These are phyloP conservation scores for Grosmannia penicillata DNA, from an alignment of 2,329 filamentous ascomycete genomes.

Conservation along the genomic window DNA sequence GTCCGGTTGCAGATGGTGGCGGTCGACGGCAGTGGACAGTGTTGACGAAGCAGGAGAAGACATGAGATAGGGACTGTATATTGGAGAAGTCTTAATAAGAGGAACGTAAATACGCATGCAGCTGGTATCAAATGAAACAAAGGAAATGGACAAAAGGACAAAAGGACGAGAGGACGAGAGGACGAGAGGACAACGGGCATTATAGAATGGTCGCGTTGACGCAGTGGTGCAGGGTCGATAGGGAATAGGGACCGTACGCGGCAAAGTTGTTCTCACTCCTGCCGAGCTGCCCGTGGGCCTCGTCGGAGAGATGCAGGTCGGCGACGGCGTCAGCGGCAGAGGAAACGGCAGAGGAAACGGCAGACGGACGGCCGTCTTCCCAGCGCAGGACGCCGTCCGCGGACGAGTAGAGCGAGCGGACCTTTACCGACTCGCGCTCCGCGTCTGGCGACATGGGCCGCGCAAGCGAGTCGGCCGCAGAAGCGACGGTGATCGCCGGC, in stretches of 20 bases:
- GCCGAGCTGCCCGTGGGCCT: neutral
- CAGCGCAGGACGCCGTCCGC: slow-evolving; percentile 29
- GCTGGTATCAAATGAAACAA: neutral
- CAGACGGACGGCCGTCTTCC: slow-evolving; percentile 26
- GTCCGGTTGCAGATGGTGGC: neutral
- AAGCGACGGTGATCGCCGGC: neutral
- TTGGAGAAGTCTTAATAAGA: neutral
- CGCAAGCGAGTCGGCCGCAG: slow-evolving; percentile 24
- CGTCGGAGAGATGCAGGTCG: too few species aligned
- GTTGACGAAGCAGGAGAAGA: neutral
- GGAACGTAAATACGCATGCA: neutral
- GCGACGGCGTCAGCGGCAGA: neutral
- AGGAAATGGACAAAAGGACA: neutral
- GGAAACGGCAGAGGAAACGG: neutral
- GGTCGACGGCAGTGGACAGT: neutral
- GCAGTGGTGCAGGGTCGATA: slow-evolving; percentile 1
- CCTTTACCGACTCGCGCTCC: slow-evolving; percentile 51
- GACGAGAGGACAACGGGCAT: slow-evolving; percentile 1
- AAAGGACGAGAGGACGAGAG: neutral
- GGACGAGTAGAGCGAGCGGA: slow-evolving; percentile 52
- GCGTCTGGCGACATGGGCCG: slow-evolving; percentile 37
- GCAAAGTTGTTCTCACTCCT: neutral
- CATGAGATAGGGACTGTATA: neutral
- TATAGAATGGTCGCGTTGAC: slow-evolving; percentile 5
- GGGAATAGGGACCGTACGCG: slow-evolving; percentile 3